phyloP scores from a whole-genome alignment of 371 early-diverging fungal species.

The Phascolomyces articulosus region DNA sequence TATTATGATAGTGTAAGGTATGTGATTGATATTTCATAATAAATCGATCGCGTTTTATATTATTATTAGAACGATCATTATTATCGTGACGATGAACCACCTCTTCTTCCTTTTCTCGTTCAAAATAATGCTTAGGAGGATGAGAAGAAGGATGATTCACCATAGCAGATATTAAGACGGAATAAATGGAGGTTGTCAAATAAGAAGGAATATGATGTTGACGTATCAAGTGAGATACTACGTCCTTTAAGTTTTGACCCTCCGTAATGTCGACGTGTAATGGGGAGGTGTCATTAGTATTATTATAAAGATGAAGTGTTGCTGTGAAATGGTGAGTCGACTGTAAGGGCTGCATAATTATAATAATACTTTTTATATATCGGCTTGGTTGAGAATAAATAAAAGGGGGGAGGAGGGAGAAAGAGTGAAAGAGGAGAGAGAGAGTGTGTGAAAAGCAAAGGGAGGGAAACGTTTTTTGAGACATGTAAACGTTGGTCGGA shows the following conservation, averaged over 20 bases:
- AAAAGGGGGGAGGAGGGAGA: not conserved
- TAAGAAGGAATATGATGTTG: constrained; percentile 46
- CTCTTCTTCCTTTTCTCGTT: not conserved
- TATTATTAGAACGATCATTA: no score
- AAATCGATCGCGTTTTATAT: constrained; percentile 26
- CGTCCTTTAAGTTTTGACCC: constrained; percentile 24
- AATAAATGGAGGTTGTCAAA: constrained; percentile 44
- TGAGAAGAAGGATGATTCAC: no score
- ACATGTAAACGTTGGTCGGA: no score
- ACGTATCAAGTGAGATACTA: constrained; percentile 30
- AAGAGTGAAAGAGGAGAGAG: no score
- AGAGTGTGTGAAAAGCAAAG: no score
- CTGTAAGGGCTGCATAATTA: constrained; percentile 10
- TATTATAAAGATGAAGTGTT: not conserved
- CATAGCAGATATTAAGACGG: constrained; percentile 25
- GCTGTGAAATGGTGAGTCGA: not conserved
- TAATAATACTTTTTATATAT: not conserved
- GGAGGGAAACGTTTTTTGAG: no score
- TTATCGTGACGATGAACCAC: no score
- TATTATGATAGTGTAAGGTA: constrained; percentile 48
- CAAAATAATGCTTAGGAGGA: not conserved
- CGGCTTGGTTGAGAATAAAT: not conserved
- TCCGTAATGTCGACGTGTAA: constrained; percentile 2
- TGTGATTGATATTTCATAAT: constrained; percentile 44
- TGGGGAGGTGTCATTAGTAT: no score